Percentiles rank a stretch among this genome's conserved stretches.
phyloP scores from a whole-genome alignment of 768 basidiomycete genomes.

The Panellus pusillus region DNA sequence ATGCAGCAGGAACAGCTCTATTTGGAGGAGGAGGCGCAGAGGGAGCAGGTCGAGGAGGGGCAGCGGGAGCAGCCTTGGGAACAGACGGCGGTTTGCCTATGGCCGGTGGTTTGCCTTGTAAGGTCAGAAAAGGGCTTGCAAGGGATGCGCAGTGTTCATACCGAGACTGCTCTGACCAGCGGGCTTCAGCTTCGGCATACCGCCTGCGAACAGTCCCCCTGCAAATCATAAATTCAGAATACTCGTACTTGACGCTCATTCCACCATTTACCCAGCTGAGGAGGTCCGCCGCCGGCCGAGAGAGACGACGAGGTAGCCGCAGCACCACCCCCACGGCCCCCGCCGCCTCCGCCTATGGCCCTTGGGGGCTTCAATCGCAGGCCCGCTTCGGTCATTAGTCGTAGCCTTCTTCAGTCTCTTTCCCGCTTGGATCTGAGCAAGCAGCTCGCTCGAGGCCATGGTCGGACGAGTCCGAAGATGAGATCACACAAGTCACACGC shows the following conservation, averaged over 20 bases:
- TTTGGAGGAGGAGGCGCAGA: slow-evolving; percentile 37
- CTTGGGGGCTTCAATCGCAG: slow-evolving; percentile 50
- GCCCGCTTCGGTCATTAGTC: slow-evolving; percentile 81
- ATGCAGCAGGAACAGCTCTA: slow-evolving; percentile 37
- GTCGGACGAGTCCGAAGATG: slow-evolving; percentile 7
- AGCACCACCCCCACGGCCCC: slow-evolving; percentile 32
- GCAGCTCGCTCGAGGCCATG: slow-evolving; percentile 76
- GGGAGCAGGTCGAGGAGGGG: slow-evolving; percentile 30
- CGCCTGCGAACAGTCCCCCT: slow-evolving; percentile 79
- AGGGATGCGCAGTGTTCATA: slow-evolving; percentile 29
- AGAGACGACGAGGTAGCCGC: slow-evolving; percentile 34
- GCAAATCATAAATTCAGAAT: slow-evolving; percentile 6
- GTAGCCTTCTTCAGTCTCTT: slow-evolving; percentile 78
- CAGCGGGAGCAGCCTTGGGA: slow-evolving; percentile 44
- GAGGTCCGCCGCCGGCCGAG: slow-evolving; percentile 50
- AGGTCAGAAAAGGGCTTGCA: slow-evolving; percentile 13
- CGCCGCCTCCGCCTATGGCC: slow-evolving; percentile 41
- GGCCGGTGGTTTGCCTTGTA: slow-evolving; percentile 58
- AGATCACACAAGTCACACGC: not conserved
- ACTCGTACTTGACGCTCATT: not conserved
- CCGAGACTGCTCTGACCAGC: slow-evolving; percentile 63
- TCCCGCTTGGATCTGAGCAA: slow-evolving; percentile 82
- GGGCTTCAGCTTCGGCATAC: slow-evolving; percentile 87
- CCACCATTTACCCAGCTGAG: slow-evolving; percentile 60
- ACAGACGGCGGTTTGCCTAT: slow-evolving; percentile 69